Evolutionary conservation across 129 eudicot genomes (phyloP).

Genomic region (Ambrosia artemisiifolia): DNA sequence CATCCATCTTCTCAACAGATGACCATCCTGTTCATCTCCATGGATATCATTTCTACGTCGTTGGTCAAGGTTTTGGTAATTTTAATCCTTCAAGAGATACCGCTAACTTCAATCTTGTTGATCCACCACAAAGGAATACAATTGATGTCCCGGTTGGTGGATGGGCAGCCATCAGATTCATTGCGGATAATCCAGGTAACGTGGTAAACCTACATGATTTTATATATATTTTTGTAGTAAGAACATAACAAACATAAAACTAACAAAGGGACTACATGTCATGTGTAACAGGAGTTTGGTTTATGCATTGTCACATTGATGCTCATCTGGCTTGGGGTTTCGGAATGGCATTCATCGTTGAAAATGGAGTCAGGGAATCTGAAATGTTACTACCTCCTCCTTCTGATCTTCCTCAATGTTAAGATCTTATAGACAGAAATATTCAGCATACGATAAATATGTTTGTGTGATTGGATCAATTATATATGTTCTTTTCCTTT

Average conservation of each 20-base stretch:
- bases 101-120: slow-evolving; percentile 57
- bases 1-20: slow-evolving; percentile 50
- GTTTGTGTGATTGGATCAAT: background rate
- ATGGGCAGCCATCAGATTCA: slow-evolving; percentile 69
- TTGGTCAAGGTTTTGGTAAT: slow-evolving; percentile 75
- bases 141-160: slow-evolving; percentile 67
- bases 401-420: slow-evolving; percentile 63
- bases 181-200: slow-evolving; percentile 78
- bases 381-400: slow-evolving; percentile 68
- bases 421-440: slow-evolving; percentile 2
- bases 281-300: slow-evolving; percentile 22
- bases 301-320: slow-evolving; percentile 36
- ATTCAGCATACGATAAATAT: background rate
- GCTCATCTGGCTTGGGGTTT: slow-evolving; percentile 81
- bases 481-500: background rate
- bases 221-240: slow-evolving; percentile 1
- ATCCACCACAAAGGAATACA: slow-evolving; percentile 71
- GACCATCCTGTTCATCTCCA: slow-evolving; percentile 76
- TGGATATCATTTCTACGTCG: slow-evolving; percentile 62
- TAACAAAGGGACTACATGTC: background rate
- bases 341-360: slow-evolving; percentile 67
- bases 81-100: slow-evolving; percentile 53
- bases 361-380: slow-evolving; percentile 52
- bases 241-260: background rate
- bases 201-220: background rate